Evolutionary conservation across 345 rosid species (phyloP), one percentile per base, ranked within the genome.

Genomic region (Nasturtium officinale): DNA sequence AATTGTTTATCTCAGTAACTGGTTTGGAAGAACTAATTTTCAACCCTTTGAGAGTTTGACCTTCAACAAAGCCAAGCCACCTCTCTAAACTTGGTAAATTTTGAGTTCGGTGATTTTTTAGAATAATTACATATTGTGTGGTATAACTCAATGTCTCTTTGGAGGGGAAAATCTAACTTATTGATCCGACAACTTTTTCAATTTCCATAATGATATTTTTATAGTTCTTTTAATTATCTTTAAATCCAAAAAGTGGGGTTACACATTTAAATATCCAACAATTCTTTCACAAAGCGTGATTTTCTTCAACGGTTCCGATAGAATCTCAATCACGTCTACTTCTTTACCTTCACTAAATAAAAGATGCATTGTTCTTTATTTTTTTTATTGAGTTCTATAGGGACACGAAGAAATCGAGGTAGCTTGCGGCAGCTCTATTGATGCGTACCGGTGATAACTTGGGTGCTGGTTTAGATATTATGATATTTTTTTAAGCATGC

Each of bases 401-500:
- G 7, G 23, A 35, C 46, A 3, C 9, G 18, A 18, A 64, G 13
- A 20, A 17, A 47, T 28, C 11, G 42, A n/a, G 9, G 12, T 64
- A 29, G 17, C 54, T 69, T 57, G 55, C 9, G n/a, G 32, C n/a
- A 43, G 45, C 30, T 43, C 75, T 16, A 25, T 5, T 17, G 26
- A 53, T 63, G 35, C 70, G 26, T 9, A 43, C 47, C 46, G 38
- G 57, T 55, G 11, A 30, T 38, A 43, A 64, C 20, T 45, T 46
- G 3, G 32, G 51, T 33, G 65, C 23, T 64, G 8, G 77, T 73
- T 45, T 16, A 16, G 71, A 25, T 32, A 73, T 65, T 54, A 58
- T 21, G 12, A 6, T 23, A 23, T 37, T 40, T 30, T 18, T n/a
- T 15, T 58, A 37, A 50, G 61, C 72, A 74, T 57, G 52, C 72